Evolutionary conservation across 768 basidiomycete species (phyloP).

Genomic region (Candolleomyces efflorescens): DNA sequence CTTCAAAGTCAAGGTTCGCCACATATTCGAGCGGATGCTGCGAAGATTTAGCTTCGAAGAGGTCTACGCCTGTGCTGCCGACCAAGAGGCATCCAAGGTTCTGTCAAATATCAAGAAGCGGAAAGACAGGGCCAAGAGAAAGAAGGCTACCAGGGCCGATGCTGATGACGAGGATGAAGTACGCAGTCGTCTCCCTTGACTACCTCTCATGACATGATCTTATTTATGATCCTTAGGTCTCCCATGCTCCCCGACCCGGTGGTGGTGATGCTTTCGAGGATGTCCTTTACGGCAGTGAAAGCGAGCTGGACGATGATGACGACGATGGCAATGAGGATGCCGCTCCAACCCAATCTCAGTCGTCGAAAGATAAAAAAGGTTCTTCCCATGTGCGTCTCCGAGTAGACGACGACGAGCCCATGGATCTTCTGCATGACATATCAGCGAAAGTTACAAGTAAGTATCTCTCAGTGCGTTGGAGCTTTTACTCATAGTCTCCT

Average conservation of each 20-base stretch:
- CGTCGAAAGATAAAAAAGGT: constrained; percentile 26
- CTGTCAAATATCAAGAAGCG: constrained; percentile 93
- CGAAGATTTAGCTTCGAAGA: constrained; percentile 87
- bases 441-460: constrained; percentile 65
- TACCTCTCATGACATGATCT: neutral
- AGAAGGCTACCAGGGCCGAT: constrained; percentile 61
- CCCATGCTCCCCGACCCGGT: constrained; percentile 39
- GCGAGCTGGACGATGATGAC: constrained; percentile 73
- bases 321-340: constrained; percentile 60
- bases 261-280: constrained; percentile 94
- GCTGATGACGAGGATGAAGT: constrained; percentile 51
- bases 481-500: constrained; percentile 1
- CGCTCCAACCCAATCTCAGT: constrained; percentile 18
- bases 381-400: constrained; percentile 49
- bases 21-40: constrained; percentile 95
- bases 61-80: constrained; percentile 67
- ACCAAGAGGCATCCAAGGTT: constrained; percentile 84
- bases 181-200: neutral
- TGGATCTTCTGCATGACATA: constrained; percentile 88
- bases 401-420: constrained; percentile 88
- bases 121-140: constrained; percentile 90
- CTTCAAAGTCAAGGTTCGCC: constrained; percentile 94
- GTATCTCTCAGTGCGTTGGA: constrained; percentile 22
- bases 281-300: constrained; percentile 94
- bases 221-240: constrained; percentile 26